phyloP scores from a whole-genome alignment of 164 flowering plant species.

The Chloranthus sessilifolius region DNA sequence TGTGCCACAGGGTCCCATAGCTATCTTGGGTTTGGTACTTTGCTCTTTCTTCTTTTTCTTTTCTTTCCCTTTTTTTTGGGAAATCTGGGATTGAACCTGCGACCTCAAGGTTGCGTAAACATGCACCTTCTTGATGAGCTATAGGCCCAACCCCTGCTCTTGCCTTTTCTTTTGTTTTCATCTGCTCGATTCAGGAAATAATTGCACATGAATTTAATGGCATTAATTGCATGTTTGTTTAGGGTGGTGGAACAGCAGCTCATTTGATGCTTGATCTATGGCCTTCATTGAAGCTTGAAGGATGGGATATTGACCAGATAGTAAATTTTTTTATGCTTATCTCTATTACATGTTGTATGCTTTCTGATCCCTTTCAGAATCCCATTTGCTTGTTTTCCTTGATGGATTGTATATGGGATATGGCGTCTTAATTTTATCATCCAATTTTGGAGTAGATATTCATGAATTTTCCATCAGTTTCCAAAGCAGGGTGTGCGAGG shows the following conservation, averaged over 20 bases:
- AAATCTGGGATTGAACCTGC: no score
- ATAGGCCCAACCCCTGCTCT: no score
- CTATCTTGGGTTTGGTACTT: constrained; percentile 71
- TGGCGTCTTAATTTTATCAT: no score
- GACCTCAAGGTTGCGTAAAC: no score
- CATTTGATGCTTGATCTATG: constrained; percentile 69
- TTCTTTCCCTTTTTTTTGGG: background rate
- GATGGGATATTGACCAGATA: constrained; percentile 89
- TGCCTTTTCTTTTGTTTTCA: background rate
- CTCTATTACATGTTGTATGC: no score
- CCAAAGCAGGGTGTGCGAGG: no score
- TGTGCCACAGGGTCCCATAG: constrained; percentile 73
- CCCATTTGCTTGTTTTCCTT: no score
- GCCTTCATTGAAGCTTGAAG: constrained; percentile 74
- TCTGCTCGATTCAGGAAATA: background rate
- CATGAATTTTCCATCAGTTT: no score
- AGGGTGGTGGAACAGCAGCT: constrained; percentile 91
- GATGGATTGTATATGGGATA: no score
- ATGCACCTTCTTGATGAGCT: no score
- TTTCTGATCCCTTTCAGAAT: no score
- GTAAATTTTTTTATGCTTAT: constrained; percentile 26
- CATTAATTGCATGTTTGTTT: constrained; percentile 8
- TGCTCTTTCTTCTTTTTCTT: background rate
- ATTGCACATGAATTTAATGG: background rate
- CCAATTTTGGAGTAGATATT: no score